These are phyloP conservation scores for Ustanciosporium gigantosporum DNA, from an alignment of 1,284 basidiomycete genomes.

Conservation along the genomic window DNA sequence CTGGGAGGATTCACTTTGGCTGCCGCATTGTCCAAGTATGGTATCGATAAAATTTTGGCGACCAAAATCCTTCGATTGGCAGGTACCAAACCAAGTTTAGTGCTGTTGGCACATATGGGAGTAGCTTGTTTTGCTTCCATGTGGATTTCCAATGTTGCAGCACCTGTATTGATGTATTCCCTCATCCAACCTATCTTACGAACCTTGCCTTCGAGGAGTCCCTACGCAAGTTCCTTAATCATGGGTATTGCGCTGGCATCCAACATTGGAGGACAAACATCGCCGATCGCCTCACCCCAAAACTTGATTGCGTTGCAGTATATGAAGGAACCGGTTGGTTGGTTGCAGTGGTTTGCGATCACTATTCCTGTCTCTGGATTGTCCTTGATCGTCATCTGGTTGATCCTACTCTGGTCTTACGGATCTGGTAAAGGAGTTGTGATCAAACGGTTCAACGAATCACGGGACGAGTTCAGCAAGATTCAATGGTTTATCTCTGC, in stretches of 20 bases:
- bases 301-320: slow-evolving; percentile 88
- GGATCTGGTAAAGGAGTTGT: slow-evolving; percentile 71
- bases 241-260: slow-evolving; percentile 94
- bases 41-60: slow-evolving; percentile 85
- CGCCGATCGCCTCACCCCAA: slow-evolving; percentile 89
- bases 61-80: slow-evolving; percentile 89
- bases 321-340: slow-evolving; percentile 86
- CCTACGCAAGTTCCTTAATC: slow-evolving; percentile 88
- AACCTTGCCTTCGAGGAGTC: slow-evolving; percentile 82
- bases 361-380: slow-evolving; percentile 85
- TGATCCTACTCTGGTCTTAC: slow-evolving; percentile 83
- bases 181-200: slow-evolving; percentile 93
- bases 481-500: slow-evolving; percentile 90
- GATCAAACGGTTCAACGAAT: slow-evolving; percentile 53
- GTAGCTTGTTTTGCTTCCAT: slow-evolving; percentile 98
- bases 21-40: slow-evolving; percentile 94
- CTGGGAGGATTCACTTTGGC: slow-evolving; percentile 96
- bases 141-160: slow-evolving; percentile 99
- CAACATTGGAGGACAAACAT: slow-evolving; percentile 96
- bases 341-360: slow-evolving; percentile 92
- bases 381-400: slow-evolving; percentile 87
- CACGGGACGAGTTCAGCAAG: slow-evolving; percentile 67
- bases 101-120: slow-evolving; percentile 91
- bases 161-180: slow-evolving; percentile 96
- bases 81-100: slow-evolving; percentile 80